A percentile compares a stretch with the other conserved stretches of the same genome.
phyloP scores from a whole-genome alignment of 2,329 filamentous ascomycete genomes.

The Colletotrichum musae region DNA sequence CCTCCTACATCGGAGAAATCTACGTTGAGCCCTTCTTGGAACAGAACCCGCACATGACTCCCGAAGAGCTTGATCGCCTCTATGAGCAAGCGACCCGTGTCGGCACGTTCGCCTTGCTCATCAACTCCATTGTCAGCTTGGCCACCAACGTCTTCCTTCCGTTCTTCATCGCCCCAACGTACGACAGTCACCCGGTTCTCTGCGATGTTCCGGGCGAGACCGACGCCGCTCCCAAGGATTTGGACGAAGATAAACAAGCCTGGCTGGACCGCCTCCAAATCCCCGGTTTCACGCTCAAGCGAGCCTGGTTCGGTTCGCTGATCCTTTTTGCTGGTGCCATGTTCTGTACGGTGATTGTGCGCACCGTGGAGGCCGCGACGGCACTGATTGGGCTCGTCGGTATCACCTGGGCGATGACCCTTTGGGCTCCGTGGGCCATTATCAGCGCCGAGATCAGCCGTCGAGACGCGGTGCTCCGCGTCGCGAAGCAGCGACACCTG shows the following conservation, averaged over 20 bases:
- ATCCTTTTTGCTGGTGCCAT: conserved; percentile 87
- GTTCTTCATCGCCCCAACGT: conserved; percentile 87
- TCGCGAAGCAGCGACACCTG: conserved; percentile 49
- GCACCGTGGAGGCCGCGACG: conserved; percentile 79
- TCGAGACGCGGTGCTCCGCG: conserved; percentile 74
- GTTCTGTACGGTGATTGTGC: conserved; percentile 86
- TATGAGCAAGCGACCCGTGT: conserved; percentile 90
- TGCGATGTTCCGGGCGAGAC: conserved; percentile 50
- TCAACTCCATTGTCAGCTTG: conserved; percentile 90
- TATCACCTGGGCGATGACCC: conserved; percentile 91
- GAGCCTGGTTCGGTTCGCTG: conserved; percentile 88
- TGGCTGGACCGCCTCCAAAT: conserved; percentile 78
- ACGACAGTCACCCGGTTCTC: conserved; percentile 63
- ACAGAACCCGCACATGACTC: conserved; percentile 82
- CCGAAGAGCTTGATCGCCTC: conserved; percentile 80
- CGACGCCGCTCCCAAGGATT: conserved; percentile 48
- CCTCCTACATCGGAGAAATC: conserved; percentile 93
- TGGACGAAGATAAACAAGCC: conserved; percentile 54
- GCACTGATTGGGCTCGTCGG: conserved; percentile 85
- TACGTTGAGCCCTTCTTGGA: conserved; percentile 88
- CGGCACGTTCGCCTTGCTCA: conserved; percentile 89
- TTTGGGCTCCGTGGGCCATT: conserved; percentile 96
- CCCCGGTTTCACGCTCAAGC: conserved; percentile 86
- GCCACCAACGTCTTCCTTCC: conserved; percentile 86
- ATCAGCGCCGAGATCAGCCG: conserved; percentile 93